Conservation (phyloP, 495 filamentous ascomycete species). For the Penicillium maclennaniae region DNA sequence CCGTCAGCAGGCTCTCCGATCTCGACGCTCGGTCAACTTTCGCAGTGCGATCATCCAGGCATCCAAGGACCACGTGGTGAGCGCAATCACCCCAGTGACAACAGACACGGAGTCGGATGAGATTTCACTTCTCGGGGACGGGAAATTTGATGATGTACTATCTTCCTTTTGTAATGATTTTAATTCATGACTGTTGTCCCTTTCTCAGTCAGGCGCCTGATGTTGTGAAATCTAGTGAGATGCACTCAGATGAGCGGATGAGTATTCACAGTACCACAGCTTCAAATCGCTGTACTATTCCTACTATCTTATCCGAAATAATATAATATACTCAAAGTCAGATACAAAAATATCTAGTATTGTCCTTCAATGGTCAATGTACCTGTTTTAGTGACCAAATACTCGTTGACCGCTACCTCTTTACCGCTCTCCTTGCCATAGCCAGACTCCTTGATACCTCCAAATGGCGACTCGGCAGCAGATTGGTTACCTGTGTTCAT, state of each 20-base stretch:
- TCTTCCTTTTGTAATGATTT: conserved; percentile 3
- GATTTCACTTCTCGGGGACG: neutral
- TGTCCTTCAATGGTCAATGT: conserved; percentile 61
- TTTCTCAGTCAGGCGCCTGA: neutral
- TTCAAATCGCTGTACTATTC: neutral
- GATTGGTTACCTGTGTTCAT: conserved; percentile 65
- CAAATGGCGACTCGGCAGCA: conserved; percentile 68
- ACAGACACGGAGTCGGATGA: neutral
- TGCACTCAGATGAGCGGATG: neutral
- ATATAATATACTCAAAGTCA: neutral
- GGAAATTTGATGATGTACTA: neutral
- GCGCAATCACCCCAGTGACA: neutral
- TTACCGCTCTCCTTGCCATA: conserved; percentile 75
- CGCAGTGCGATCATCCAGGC: neutral
- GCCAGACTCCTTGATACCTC: conserved; percentile 72
- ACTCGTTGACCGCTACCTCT: conserved; percentile 67
- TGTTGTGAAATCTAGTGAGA: neutral
- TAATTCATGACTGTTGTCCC: neutral
- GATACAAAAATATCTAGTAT: conserved; percentile 27
- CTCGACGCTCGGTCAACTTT: neutral
- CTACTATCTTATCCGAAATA: neutral
- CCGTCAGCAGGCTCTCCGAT: neutral
- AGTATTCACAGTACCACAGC: neutral
- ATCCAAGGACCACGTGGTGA: neutral
- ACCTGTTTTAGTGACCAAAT: conserved; percentile 68